These are phyloP conservation scores for Daldinia eschscholtzii DNA, from an alignment of 2,329 filamentous ascomycete genomes.

Conservation along the genomic window DNA sequence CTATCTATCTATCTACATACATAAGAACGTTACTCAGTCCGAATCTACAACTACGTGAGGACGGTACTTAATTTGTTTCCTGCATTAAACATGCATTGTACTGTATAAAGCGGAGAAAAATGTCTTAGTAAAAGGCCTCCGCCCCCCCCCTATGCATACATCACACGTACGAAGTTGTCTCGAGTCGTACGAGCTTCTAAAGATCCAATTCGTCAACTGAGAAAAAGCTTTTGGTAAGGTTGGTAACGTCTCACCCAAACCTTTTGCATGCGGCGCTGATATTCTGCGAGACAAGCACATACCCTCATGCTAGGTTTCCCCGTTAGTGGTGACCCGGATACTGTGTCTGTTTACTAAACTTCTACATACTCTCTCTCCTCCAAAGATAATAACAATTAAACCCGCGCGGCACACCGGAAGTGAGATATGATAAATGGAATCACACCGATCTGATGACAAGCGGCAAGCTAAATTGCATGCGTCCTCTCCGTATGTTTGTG, in stretches of 20 bases:
- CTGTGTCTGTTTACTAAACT: constrained; percentile 20
- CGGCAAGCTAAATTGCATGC: constrained; percentile 25
- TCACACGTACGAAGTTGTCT: constrained; percentile 30
- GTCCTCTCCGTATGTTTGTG: constrained; percentile 31
- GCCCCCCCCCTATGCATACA: constrained; percentile 17
- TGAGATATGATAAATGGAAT: constrained; percentile 35
- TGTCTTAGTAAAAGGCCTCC: constrained; percentile 35
- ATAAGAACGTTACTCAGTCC: constrained; percentile 14
- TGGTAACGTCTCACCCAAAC: constrained; percentile 41
- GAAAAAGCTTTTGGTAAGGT: constrained; percentile 35
- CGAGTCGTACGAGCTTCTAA: constrained; percentile 32
- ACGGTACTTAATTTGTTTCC: constrained; percentile 22
- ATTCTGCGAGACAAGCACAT: constrained; percentile 38
- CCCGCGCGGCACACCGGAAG: constrained; percentile 35
- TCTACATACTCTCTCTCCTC: background rate
- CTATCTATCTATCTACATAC: constrained; percentile 15
- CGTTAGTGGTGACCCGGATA: constrained; percentile 28
- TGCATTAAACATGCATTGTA: constrained; percentile 34
- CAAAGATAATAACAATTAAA: constrained; percentile 19
- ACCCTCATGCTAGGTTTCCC: constrained; percentile 5
- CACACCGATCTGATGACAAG: constrained; percentile 36
- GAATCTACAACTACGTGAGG: constrained; percentile 20
- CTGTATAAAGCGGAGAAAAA: constrained; percentile 42
- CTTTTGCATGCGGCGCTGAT: constrained; percentile 36
- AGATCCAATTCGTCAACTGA: constrained; percentile 37